Base-by-base conservation (phyloP, 2,329 filamentous ascomycete species). In the Diaporthe batatas region DNA sequence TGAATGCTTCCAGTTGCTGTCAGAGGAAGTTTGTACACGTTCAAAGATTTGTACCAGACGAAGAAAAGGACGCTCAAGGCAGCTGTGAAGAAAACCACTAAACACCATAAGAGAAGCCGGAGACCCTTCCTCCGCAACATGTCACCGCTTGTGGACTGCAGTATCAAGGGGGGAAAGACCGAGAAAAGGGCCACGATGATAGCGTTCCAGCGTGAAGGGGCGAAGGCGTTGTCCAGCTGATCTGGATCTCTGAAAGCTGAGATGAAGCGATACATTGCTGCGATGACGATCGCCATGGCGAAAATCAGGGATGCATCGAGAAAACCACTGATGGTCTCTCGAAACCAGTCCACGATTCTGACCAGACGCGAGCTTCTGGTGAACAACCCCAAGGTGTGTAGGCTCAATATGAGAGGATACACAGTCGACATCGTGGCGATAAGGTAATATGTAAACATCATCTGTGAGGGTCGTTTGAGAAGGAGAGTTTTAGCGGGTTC, bases 381-480 rank as follows among this genome's bases (percentile, higher is more conserved):
- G 55, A 39, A 25, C 21, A 58, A 21, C 5, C 32, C 12, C 11
- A 58, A 6, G 23, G 55, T 29, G 55, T 29, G 21, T 18, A n/a
- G 36, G 21, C 21, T 21, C 21, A 39, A 16, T 0, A 39, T 23
- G 21, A 39, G 55, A 58, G 55, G 21, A 14, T 58, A 58, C 7
- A 14, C 34, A 6, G 55, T 58, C 5, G 55, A 16, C 55, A 36
- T 23, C 23, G 55, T 39, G 55, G 55, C 34, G 12, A 36, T 39
- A 12, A 58, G 55, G 34, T 58, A 58, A 25, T 58, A 58, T 11
- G 55, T 58, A 14, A 58, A 58, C 55, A 58, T 58, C 55, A 58
- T 58, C 55, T 58, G 55, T 39, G 21, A 6, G 0, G 16, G 10
- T 58, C 21, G 11, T 14, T 10, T 58, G 6, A 39, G 34, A 16